Percentiles rank a stretch among this genome's conserved stretches.
Conservation (phyloP, 2,329 filamentous ascomycete species). For the Cladobotryum protrusum region DNA sequence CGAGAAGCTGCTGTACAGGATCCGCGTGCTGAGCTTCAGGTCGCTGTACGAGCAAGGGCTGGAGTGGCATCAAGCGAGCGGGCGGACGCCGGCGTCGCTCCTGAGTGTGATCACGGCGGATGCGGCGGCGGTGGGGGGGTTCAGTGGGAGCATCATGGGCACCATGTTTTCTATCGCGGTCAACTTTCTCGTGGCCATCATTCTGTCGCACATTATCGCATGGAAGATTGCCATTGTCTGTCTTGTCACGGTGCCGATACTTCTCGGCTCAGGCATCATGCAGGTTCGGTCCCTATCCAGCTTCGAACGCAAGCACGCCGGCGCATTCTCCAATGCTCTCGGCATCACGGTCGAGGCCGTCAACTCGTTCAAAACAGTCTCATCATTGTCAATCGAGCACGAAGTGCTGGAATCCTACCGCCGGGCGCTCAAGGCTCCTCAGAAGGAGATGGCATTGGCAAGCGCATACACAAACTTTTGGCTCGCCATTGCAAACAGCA, state of each 20-base stretch:
- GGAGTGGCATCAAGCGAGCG: constrained; percentile 64
- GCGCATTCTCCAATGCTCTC: constrained; percentile 58
- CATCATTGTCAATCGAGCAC: constrained; percentile 47
- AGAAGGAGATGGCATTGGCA: constrained; percentile 47
- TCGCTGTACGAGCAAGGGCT: constrained; percentile 60
- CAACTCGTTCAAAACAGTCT: constrained; percentile 57
- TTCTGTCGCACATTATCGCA: constrained; percentile 63
- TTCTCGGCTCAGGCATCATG: constrained; percentile 64
- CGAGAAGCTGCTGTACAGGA: constrained; percentile 58
- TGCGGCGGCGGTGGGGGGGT: constrained; percentile 57
- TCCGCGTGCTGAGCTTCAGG: constrained; percentile 58
- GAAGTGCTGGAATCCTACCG: constrained; percentile 49
- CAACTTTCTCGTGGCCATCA: constrained; percentile 62
- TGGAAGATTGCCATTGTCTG: constrained; percentile 74
- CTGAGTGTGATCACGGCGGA: constrained; percentile 65
- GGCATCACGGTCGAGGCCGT: constrained; percentile 62
- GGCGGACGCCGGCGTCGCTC: constrained; percentile 54
- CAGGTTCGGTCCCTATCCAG: constrained; percentile 56
- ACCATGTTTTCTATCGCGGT: constrained; percentile 62
- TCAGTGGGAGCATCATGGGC: constrained; percentile 65
- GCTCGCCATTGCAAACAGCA: constrained; percentile 53
- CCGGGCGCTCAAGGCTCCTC: constrained; percentile 42
- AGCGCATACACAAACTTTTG: constrained; percentile 50
- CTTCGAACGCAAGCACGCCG: constrained; percentile 57
- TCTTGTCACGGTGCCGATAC: constrained; percentile 60